Conservation (phyloP, 306 rosid species). For the Sicyos baderoa region DNA sequence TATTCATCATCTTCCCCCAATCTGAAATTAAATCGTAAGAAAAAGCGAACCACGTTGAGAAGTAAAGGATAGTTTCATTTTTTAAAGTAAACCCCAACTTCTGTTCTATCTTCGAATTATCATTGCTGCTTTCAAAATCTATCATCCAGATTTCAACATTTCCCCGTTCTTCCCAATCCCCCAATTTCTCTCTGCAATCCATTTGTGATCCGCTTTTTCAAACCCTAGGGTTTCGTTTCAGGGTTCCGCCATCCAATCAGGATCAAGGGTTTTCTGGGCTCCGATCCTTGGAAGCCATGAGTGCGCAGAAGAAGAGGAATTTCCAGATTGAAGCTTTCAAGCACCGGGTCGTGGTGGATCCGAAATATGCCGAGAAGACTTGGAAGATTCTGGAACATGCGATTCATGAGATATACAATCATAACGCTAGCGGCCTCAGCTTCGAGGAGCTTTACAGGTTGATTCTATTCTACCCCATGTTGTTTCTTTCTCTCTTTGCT, state of each 20-base stretch:
- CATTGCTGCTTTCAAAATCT: neutral
- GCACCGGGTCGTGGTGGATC: conserved; percentile 92
- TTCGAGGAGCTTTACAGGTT: conserved; percentile 97
- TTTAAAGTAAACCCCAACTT: conserved; percentile 13
- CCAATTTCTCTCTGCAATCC: neutral
- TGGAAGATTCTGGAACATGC: conserved; percentile 88
- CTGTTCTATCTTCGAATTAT: conserved; percentile 9
- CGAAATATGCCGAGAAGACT: conserved; percentile 87
- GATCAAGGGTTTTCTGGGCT: conserved; percentile 13
- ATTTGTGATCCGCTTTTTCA: neutral
- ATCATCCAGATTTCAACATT: conserved; percentile 2
- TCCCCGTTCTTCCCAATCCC: neutral
- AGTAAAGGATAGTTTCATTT: conserved; percentile 19
- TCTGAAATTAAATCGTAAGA: neutral
- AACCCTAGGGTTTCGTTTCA: conserved; percentile 7
- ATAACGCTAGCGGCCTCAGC: conserved; percentile 94
- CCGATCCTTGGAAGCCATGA: conserved; percentile 42
- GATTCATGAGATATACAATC: conserved; percentile 80
- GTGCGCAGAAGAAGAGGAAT: conserved; percentile 84
- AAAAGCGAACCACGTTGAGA: conserved; percentile 10
- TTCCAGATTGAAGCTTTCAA: conserved; percentile 94
- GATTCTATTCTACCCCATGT: conserved; percentile 9
- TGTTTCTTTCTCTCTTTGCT: no score
- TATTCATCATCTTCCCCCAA: no score
- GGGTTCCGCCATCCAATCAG: neutral